Base-by-base conservation (phyloP, 129 eudicot species). In the Sambucus nigra region DNA sequence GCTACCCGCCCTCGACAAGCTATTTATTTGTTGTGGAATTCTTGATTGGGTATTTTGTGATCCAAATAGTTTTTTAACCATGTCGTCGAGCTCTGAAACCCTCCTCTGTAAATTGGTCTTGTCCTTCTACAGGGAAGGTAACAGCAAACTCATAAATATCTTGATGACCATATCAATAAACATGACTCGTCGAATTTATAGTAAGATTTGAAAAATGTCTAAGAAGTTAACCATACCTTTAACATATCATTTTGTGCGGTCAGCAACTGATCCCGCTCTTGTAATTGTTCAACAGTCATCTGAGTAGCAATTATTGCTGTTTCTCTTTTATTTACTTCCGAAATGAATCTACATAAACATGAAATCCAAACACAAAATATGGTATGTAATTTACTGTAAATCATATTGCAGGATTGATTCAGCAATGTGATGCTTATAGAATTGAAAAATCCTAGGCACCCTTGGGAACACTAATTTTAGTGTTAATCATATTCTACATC, bases 241-340 rank as follows among this genome's bases (percentile, higher is more conserved):
- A 87, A 68, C 94, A 87, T 82, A 27, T 87, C 76, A 63, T 87
- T 87, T 74, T 87, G 88, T 51, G 94, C 88, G 26, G 71, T 69
- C 29, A 87, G 62, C 70, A 79, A 55, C 74, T 76, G 88, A 39
- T 79, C 96, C 22, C 94, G 71, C 44, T 82, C 88, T 59, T 77
- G 79, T 51, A 87, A 47, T 49, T 82, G 94, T 59, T 80, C 85
- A 20, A 82, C 31, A 5, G 60, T 66, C 74, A 87, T 69, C 64
- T 76, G 70, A 42, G 69, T 55, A 22, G 76, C 64, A 45, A 82
- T 70, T 32, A 71, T 64, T 39, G 79, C 83, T 23, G 84, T 71
- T 54, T 87, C 79, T 71, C 48, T 71, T 53, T 56, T 67, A 39
- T 79, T 50, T 45, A 79, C 59, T 57, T 87, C 88, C 13, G 61